Base-by-base conservation (phyloP, 139 green algal species). In the Auxenochlorella pyrenoidosa region DNA sequence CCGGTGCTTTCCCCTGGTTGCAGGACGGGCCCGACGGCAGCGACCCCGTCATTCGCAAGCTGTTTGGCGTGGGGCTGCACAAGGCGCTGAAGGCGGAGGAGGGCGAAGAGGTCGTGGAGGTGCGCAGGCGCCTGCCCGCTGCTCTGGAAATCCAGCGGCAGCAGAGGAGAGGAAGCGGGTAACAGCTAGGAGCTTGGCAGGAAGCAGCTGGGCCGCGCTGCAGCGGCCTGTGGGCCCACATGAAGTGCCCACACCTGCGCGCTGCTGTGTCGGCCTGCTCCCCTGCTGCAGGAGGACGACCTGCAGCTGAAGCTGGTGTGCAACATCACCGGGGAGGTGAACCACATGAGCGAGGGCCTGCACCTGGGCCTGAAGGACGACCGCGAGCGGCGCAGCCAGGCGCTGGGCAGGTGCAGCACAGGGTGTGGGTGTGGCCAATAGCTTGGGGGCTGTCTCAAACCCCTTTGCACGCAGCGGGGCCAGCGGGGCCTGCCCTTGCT, bases 321-420 rank as follows among this genome's bases (percentile, higher is more conserved):
- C 94, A 99, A 99, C 95, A 99, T 99, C 88, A 94, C 91, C 76
- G 85, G 82, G 44, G 94, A 98, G 38, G 94, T 97, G 43, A 99
- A 98, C 90, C 95, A 98, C 88, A 85, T 99, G 60, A 86, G 88
- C 8, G 90, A 96, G 83, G 98, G 97, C 75, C 93, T 99, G 47
- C 83, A 91, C 41, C 90, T 98, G 68, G 96, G 90, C 2, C 91
- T 99, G 43, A 91, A 93, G 75, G 96, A 96, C 36, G 96, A 99
- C 91, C 90, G 97, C 0, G 96, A 99, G 90, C 96, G 97, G 92
- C 92, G 81, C 41, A 95, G 86, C 30, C 89, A 51, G 32, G 63
- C 60, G 80, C 63, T 85, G 80, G 80, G 80, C 80, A 63, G 75
- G 75, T 81, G 75, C 43, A 13, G 15, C 22, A 24, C 54, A 2